phyloP scores from a whole-genome alignment of 2,329 filamentous ascomycete genomes.

The Laburnicola sp. region DNA sequence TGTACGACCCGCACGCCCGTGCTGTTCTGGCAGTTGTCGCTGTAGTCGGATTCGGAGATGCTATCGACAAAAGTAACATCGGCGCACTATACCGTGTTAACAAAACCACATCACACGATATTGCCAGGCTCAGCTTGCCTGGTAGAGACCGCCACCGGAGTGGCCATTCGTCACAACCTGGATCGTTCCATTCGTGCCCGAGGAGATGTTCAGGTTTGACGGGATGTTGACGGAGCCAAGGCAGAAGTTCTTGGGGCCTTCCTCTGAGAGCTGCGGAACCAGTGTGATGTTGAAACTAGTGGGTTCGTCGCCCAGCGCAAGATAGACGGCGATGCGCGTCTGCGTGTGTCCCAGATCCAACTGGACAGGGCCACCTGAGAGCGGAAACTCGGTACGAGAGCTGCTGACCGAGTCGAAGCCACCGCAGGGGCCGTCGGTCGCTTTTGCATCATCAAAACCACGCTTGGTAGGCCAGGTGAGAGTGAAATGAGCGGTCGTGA shows the following conservation, averaged over 20 bases:
- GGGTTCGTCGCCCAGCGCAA: constrained; percentile 57
- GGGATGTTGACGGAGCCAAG: constrained; percentile 62
- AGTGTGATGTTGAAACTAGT: constrained; percentile 71
- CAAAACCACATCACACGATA: not conserved
- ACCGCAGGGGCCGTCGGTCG: constrained; percentile 55
- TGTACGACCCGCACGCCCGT: constrained; percentile 56
- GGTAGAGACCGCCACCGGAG: constrained; percentile 66
- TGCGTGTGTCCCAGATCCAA: constrained; percentile 57
- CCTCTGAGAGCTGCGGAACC: constrained; percentile 61
- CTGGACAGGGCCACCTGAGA: constrained; percentile 55
- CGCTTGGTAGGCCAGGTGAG: constrained; percentile 57
- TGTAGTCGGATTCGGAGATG: constrained; percentile 49
- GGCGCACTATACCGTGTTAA: constrained; percentile 60
- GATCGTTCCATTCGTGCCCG: constrained; percentile 67
- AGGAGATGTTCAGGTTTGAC: constrained; percentile 53
- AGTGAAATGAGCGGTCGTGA: constrained; percentile 59
- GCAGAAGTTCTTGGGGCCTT: constrained; percentile 68
- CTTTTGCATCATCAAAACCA: constrained; percentile 54
- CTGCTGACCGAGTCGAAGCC: constrained; percentile 50
- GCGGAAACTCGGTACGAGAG: constrained; percentile 55
- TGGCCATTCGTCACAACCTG: constrained; percentile 69
- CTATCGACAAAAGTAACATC: constrained; percentile 68
- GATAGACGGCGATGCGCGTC: constrained; percentile 56
- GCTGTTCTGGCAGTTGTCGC: constrained; percentile 60
- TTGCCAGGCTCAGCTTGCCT: constrained; percentile 43